These are phyloP conservation scores for Mycena capillaripes DNA, from an alignment of 768 basidiomycete genomes.

Conservation along the genomic window DNA sequence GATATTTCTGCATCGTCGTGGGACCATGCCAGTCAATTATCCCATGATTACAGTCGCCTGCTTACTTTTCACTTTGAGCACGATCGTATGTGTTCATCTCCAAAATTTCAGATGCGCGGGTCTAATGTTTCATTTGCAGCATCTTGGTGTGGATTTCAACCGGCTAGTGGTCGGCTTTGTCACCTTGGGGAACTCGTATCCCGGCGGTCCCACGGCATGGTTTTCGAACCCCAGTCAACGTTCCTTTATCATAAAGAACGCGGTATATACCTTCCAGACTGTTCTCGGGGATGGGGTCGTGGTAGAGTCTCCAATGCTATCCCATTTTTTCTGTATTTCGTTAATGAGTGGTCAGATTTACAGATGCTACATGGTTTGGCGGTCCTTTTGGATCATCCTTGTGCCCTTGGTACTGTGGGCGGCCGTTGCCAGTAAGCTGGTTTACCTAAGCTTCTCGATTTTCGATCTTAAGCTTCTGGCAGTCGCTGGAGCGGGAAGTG, in stretches of 20 bases:
- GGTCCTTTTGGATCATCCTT: slow-evolving; percentile 40
- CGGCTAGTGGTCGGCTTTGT: slow-evolving; percentile 44
- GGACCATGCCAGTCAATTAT: slow-evolving; percentile 28
- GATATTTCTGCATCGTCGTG: slow-evolving; percentile 32
- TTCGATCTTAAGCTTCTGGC: too few species aligned
- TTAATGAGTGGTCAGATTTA: slow-evolving; percentile 21
- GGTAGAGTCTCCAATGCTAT: background rate
- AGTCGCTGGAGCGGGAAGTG: background rate
- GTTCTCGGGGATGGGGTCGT: slow-evolving; percentile 29
- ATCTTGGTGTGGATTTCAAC: slow-evolving; percentile 42
- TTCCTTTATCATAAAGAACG: slow-evolving; percentile 44
- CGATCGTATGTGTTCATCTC: slow-evolving; percentile 35
- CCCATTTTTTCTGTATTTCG: background rate
- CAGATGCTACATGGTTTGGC: slow-evolving; percentile 48
- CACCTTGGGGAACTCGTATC: slow-evolving; percentile 29
- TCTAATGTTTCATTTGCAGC: too few species aligned
- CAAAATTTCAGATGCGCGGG: too few species aligned
- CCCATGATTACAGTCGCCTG: slow-evolving; percentile 42
- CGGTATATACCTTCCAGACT: slow-evolving; percentile 16
- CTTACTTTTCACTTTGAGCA: slow-evolving; percentile 47
- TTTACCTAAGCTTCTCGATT: background rate
- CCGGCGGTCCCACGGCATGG: slow-evolving; percentile 39
- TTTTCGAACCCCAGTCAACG: slow-evolving; percentile 44
- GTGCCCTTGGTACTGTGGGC: slow-evolving; percentile 47
- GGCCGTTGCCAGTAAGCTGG: slow-evolving; percentile 37